Conservation (phyloP, 495 filamentous ascomycete genomes). For the Penicillium cosmopolitanum region DNA sequence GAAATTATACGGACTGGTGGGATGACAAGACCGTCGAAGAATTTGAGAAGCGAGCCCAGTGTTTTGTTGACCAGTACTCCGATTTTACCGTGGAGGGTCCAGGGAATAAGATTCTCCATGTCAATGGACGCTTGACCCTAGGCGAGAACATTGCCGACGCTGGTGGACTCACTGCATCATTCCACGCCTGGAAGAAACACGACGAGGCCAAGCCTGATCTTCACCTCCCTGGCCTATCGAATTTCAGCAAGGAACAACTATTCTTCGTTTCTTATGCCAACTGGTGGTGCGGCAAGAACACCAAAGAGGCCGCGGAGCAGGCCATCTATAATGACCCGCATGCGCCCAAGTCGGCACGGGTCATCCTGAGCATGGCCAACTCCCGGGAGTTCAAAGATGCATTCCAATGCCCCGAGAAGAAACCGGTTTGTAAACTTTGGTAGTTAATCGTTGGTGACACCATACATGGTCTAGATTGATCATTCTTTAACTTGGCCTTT, state of each 20-base stretch:
- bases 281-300: conserved; percentile 70
- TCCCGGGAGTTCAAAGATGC: conserved; percentile 68
- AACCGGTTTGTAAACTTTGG: conserved; percentile 74
- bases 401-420: conserved; percentile 65
- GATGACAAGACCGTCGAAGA: conserved; percentile 62
- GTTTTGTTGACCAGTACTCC: conserved; percentile 72
- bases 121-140: conserved; percentile 69
- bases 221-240: conserved; percentile 64
- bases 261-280: conserved; percentile 72
- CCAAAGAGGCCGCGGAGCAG: conserved; percentile 57
- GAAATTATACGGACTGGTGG: conserved; percentile 74
- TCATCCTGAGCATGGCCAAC: conserved; percentile 66
- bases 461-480: neutral
- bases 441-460: conserved; percentile 28
- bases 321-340: conserved; percentile 66
- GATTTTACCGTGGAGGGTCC: conserved; percentile 61
- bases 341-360: conserved; percentile 62
- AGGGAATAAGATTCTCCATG: conserved; percentile 60
- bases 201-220: conserved; percentile 56
- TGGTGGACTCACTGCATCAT: conserved; percentile 68
- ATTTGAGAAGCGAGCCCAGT: conserved; percentile 66
- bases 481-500: neutral
- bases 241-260: conserved; percentile 71
- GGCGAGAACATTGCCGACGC: conserved; percentile 81
- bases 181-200: conserved; percentile 66